These are phyloP conservation scores for Mycena maculata DNA, from an alignment of 768 basidiomycete genomes.

Conservation along the genomic window DNA sequence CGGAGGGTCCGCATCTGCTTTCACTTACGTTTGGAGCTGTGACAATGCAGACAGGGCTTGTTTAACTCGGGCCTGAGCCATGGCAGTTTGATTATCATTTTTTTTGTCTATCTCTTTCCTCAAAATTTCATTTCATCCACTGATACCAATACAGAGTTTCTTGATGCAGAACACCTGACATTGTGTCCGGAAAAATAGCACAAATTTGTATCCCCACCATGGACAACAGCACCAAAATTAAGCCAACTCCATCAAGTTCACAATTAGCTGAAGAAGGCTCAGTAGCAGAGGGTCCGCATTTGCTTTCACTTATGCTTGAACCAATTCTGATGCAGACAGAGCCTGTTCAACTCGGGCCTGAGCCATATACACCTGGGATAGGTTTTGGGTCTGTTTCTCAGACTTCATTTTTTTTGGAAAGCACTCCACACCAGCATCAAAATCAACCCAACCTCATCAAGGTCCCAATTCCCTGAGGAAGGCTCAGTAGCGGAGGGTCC, in stretches of 20 bases:
- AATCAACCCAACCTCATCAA: not conserved
- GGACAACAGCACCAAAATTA: no score
- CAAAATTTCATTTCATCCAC: no score
- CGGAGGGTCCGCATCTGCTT: constrained; percentile 13
- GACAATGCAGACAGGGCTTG: not conserved
- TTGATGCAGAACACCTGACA: no score
- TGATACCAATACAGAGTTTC: no score
- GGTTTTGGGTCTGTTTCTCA: not conserved
- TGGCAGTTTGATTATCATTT: not conserved
- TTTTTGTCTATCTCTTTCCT: not conserved
- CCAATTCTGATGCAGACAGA: not conserved
- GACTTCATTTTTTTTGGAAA: no score
- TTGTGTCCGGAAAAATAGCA: no score
- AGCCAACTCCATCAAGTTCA: not conserved
- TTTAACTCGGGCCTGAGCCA: constrained; percentile 16
- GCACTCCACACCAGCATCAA: no score
- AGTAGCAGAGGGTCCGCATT: constrained; percentile 1
- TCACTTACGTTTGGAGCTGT: no score
- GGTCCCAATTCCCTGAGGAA: not conserved
- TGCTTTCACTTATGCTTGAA: not conserved
- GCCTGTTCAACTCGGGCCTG: constrained; percentile 13
- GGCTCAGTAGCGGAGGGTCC: constrained; percentile 8
- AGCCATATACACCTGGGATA: not conserved
- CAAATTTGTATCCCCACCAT: not conserved
- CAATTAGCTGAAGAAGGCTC: not conserved